Evolutionary conservation across 768 basidiomycete genomes (phyloP).

Genomic region (Sutorius australiensis): DNA sequence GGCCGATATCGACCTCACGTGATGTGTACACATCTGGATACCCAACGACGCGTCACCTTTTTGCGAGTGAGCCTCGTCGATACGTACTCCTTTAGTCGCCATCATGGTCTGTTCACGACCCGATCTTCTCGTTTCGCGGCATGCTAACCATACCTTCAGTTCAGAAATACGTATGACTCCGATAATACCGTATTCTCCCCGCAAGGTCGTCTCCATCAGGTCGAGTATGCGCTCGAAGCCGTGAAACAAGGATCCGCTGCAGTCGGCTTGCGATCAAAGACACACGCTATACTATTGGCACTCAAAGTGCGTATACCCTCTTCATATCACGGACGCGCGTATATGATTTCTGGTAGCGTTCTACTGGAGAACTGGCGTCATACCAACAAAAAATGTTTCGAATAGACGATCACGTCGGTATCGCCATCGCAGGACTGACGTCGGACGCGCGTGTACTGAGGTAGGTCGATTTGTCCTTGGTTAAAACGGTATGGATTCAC

Average conservation of each 20-base stretch:
- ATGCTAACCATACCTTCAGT: slow-evolving; percentile 42
- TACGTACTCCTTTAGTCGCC: slow-evolving; percentile 9
- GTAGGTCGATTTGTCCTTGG: slow-evolving; percentile 36
- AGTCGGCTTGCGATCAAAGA: slow-evolving; percentile 92
- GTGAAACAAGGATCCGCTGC: slow-evolving; percentile 99
- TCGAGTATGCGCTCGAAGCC: slow-evolving; percentile 98
- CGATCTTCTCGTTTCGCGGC: background rate
- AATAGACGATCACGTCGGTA: slow-evolving; percentile 99
- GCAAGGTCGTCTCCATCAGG: slow-evolving; percentile 94
- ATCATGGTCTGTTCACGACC: slow-evolving; percentile 30
- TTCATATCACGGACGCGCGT: background rate
- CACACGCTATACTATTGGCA: slow-evolving; percentile 87
- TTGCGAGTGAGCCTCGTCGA: background rate
- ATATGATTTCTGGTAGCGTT: slow-evolving; percentile 57
- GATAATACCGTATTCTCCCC: slow-evolving; percentile 98
- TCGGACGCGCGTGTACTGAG: slow-evolving; percentile 97
- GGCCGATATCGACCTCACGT: slow-evolving; percentile 17
- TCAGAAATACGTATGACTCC: slow-evolving; percentile 96
- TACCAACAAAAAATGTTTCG: slow-evolving; percentile 99
- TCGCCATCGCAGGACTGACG: slow-evolving; percentile 98
- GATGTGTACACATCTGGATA: slow-evolving; percentile 14
- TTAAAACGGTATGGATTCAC: background rate
- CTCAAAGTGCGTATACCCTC: slow-evolving; percentile 63
- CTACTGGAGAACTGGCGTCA: slow-evolving; percentile 96
- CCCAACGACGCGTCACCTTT: slow-evolving; percentile 38